These are phyloP conservation scores for Ulmus americana DNA, from an alignment of 331 rosid genomes.

Conservation along the genomic window DNA sequence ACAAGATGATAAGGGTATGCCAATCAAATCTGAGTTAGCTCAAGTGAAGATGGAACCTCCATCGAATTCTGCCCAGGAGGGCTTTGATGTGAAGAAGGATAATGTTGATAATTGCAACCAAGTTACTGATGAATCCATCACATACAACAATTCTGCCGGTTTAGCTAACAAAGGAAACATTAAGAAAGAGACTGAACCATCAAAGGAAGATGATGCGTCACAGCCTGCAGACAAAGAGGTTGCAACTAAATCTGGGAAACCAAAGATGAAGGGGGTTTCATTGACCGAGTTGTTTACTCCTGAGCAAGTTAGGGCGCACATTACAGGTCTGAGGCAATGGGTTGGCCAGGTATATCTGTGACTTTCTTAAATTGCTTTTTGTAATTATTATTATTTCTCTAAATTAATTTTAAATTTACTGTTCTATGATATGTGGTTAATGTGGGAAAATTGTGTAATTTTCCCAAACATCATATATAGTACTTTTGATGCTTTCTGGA, in stretches of 20 bases:
- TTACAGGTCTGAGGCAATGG: slow-evolving; percentile 85
- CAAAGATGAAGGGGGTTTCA: slow-evolving; percentile 90
- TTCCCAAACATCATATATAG: neutral
- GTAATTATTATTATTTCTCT: too few species aligned
- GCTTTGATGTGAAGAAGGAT: slow-evolving; percentile 38
- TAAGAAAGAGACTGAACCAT: slow-evolving; percentile 57
- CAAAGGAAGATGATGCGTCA: slow-evolving; percentile 44
- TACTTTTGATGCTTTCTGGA: too few species aligned
- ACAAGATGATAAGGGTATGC: slow-evolving; percentile 36
- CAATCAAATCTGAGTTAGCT: slow-evolving; percentile 47
- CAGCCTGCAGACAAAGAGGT: slow-evolving; percentile 48
- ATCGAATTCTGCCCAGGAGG: slow-evolving; percentile 34
- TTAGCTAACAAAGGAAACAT: slow-evolving; percentile 46
- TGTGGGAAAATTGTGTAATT: neutral
- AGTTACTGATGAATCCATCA: slow-evolving; percentile 40
- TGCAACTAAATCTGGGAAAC: slow-evolving; percentile 88
- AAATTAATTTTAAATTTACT: neutral
- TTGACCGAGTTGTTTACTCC: slow-evolving; percentile 86
- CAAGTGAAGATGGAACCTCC: slow-evolving; percentile 60
- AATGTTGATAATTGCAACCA: slow-evolving; percentile 33
- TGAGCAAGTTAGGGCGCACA: slow-evolving; percentile 84
- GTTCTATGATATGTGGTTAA: neutral
- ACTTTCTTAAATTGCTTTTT: neutral
- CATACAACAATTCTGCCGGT: slow-evolving; percentile 40
- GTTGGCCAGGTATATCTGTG: slow-evolving; percentile 78